Evolutionary conservation across 2,329 filamentous ascomycete species (phyloP), one percentile per base, ranked within the genome.

Genomic region (Dactylellina haptotyla): DNA sequence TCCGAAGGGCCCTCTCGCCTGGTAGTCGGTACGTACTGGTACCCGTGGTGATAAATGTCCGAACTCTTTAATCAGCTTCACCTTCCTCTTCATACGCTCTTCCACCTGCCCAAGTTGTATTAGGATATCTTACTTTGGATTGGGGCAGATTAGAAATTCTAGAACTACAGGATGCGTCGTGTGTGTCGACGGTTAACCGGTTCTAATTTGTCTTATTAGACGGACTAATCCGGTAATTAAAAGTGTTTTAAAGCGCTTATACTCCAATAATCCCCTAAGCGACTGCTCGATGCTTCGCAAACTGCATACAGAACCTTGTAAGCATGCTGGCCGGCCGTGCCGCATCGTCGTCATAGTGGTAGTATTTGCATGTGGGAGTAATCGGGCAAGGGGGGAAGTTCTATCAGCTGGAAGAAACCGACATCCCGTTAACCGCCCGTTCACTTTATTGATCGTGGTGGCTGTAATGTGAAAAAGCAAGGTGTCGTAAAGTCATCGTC

Each of bases 41-140:
- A 53, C 20, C 32, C 16, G 45, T 26, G 23, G 43, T 34, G 23
- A 53, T 43, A 67, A 59, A 53, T 58, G 43, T 53, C 32, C 58
- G 51, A 45, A 18, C 18, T 43, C 5, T 57, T 39, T 53, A 16
- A 34, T 18, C 6, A 28, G 25, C 25, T 46, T 59, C 26, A 18
- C 53, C 50, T 67, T 58, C 53, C 46, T 16, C 59, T 39, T 48
- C 16, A 43, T 39, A n/a, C n/a, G n/a, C n/a, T 53, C 43, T 28
- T 43, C 4, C 53, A 67, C 63, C 53, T 67, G 45, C 63, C 63
- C n/a, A 9, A 67, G 63, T 59, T 6, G 63, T 67, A 39, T 67
- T 67, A 53, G 53, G 43, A 56, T 34, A 51, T 59, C 10, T 58
- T 16, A n/a, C 8, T 50, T 58, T 45, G 34, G 30, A 67, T 53